Evolutionary conservation across 2,329 filamentous ascomycete species (phyloP).

Genomic region (Gnomoniopsis sp.): DNA sequence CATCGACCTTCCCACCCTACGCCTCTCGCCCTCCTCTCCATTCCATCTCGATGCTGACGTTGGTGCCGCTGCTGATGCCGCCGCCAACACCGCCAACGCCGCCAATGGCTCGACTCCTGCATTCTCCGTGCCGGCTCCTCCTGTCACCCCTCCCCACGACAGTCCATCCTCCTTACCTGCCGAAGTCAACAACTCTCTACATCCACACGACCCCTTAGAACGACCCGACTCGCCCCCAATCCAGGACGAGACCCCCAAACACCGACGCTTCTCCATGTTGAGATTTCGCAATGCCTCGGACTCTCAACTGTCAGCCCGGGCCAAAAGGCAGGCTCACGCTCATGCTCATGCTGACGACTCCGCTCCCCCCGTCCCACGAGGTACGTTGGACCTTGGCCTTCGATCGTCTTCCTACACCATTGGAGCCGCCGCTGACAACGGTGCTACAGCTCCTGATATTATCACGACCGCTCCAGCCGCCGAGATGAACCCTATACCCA

Average conservation of each 20-base stretch:
- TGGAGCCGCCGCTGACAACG: conserved; percentile 21
- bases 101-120: conserved; percentile 15
- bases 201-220: conserved; percentile 23
- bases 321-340: conserved; percentile 57
- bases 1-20: conserved; percentile 13
- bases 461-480: conserved; percentile 89
- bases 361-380: conserved; percentile 55
- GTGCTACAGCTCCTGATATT: conserved; percentile 59
- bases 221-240: conserved; percentile 47
- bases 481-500: conserved; percentile 51
- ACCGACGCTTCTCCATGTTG: conserved; percentile 66
- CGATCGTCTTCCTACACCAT: not conserved
- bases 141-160: conserved; percentile 28
- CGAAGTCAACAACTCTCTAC: conserved; percentile 18
- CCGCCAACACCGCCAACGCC: conserved; percentile 21
- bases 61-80: conserved; percentile 15
- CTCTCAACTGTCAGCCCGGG: conserved; percentile 75
- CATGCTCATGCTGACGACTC: conserved; percentile 47
- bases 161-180: conserved; percentile 25
- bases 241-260: conserved; percentile 53
- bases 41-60: conserved; percentile 23
- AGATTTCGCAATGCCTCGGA: conserved; percentile 91
- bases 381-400: conserved; percentile 35
- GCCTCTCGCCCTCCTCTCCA: conserved; percentile 21
- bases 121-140: conserved; percentile 25